phyloP scores from a whole-genome alignment of 1,139 yeast species.

The Pichia sp. region DNA sequence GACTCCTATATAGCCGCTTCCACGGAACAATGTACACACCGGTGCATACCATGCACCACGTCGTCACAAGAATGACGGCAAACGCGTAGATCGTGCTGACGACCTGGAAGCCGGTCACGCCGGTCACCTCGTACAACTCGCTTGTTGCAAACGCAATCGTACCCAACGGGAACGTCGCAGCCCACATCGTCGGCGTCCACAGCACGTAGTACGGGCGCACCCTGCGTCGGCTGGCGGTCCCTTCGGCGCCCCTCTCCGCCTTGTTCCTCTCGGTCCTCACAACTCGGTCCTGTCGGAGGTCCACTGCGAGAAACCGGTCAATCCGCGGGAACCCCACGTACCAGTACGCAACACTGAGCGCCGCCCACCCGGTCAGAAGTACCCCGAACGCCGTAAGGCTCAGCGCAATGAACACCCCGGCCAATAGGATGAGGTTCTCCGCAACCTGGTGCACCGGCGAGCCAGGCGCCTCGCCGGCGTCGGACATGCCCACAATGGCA shows the following conservation, averaged over 20 bases:
- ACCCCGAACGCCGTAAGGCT: constrained; percentile 49
- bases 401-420: constrained; percentile 36
- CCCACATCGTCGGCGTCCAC: constrained; percentile 72
- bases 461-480: not conserved
- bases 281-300: not conserved
- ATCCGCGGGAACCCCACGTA: constrained; percentile 27
- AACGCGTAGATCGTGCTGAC: constrained; percentile 60
- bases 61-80: constrained; percentile 37
- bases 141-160: constrained; percentile 66
- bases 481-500: constrained; percentile 15
- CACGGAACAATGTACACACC: constrained; percentile 32
- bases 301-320: not conserved
- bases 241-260: not conserved
- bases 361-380: constrained; percentile 56
- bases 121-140: constrained; percentile 44
- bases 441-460: constrained; percentile 19
- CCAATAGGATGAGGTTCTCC: constrained; percentile 12
- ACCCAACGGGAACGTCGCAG: constrained; percentile 86
- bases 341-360: constrained; percentile 40
- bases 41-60: constrained; percentile 37
- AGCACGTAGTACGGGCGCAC: not conserved
- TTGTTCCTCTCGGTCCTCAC: not conserved
- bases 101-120: constrained; percentile 50
- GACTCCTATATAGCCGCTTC: constrained; percentile 2
- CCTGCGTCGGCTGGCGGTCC: not conserved